Evolutionary conservation across 768 basidiomycete species (phyloP).

Genomic region (Suillus bovinus): DNA sequence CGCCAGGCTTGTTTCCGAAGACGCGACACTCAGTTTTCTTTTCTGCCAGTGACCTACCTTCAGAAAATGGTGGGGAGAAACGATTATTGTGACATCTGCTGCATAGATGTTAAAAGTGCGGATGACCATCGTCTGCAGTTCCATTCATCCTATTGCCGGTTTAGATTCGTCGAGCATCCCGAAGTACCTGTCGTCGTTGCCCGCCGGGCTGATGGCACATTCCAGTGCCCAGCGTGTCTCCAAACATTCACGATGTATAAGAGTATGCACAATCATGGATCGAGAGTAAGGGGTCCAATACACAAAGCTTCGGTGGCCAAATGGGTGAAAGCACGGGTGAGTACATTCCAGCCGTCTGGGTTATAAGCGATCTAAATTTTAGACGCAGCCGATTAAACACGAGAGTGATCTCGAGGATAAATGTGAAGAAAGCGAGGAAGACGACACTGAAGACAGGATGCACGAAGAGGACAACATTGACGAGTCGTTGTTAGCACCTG

Average conservation of each 20-base stretch:
- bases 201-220: not conserved
- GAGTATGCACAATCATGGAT: not conserved
- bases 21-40: no score
- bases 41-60: no score
- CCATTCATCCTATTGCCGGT: no score
- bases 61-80: no score
- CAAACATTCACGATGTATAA: not conserved
- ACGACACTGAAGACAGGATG: not conserved
- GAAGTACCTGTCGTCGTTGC: not conserved
- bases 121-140: no score
- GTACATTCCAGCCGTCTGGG: not conserved
- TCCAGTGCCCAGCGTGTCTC: not conserved
- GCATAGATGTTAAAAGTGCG: no score
- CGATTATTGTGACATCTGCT: no score
- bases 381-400: not conserved
- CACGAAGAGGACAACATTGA: not conserved
- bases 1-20: no score
- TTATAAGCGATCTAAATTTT: not conserved
- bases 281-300: not conserved
- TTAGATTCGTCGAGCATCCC: no score
- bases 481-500: not conserved
- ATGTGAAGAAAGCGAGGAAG: not conserved
- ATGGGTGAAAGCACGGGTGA: not conserved
- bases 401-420: not conserved
- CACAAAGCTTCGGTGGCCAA: not conserved